phyloP scores from a whole-genome alignment of 1,139 yeast genomes.

The Diutina rugosa region DNA sequence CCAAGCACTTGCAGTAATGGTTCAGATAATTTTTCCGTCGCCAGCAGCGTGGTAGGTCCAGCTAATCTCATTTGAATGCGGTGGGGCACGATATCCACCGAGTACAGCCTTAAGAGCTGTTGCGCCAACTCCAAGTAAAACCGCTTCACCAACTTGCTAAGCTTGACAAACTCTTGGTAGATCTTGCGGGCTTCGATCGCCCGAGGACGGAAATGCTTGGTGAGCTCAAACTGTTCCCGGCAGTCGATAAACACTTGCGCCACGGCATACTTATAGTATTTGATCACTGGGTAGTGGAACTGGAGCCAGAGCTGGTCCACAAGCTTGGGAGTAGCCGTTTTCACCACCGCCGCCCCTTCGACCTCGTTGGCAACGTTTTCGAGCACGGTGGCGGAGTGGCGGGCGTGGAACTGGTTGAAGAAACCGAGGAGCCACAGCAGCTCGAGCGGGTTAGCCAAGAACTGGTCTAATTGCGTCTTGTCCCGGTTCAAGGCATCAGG shows the following conservation, averaged over 20 bases:
- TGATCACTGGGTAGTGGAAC: slow-evolving; percentile 52
- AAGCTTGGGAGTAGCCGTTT: slow-evolving; percentile 9
- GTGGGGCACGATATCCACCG: neutral
- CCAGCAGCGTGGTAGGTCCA: neutral
- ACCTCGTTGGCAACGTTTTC: slow-evolving; percentile 13
- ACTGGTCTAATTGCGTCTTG: slow-evolving; percentile 10
- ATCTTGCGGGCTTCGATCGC: slow-evolving; percentile 47
- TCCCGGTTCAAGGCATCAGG: neutral
- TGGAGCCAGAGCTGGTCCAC: slow-evolving; percentile 46
- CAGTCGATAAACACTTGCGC: slow-evolving; percentile 13
- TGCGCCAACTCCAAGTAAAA: slow-evolving; percentile 32
- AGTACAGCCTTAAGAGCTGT: slow-evolving; percentile 16
- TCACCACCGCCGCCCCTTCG: slow-evolving; percentile 4
- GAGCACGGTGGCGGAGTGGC: slow-evolving; percentile 24
- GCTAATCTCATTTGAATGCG: neutral
- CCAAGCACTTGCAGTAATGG: neutral
- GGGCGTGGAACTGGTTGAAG: slow-evolving; percentile 27
- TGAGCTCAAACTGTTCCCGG: slow-evolving; percentile 7
- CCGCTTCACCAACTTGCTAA: slow-evolving; percentile 27
- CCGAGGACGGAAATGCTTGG: slow-evolving; percentile 12
- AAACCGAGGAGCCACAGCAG: slow-evolving; percentile 34
- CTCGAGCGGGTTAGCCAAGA: slow-evolving; percentile 22
- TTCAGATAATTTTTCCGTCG: neutral
- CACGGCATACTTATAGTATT: slow-evolving; percentile 35
- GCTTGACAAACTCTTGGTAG: slow-evolving; percentile 37